Conservation (phyloP, 2,329 filamentous ascomycete species). For the Colletotrichum lupini region DNA sequence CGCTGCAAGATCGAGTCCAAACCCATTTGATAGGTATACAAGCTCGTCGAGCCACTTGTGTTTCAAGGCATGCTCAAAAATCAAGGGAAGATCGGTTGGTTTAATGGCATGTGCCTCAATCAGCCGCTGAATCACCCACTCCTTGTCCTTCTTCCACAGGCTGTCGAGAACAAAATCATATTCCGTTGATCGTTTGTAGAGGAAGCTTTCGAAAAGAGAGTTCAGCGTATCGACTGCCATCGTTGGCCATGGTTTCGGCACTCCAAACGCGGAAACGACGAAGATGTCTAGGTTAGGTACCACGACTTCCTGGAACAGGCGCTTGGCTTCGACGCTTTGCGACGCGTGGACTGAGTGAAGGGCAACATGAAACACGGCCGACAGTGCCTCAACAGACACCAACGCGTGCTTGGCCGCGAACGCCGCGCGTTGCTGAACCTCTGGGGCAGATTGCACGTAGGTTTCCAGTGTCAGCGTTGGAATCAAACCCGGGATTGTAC, state of each 20-base stretch:
- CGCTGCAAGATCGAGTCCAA: slow-evolving; percentile 88
- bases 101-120: slow-evolving; percentile 82
- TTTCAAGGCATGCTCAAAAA: slow-evolving; percentile 75
- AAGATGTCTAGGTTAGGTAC: slow-evolving; percentile 83
- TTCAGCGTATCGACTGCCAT: slow-evolving; percentile 81
- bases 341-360: slow-evolving; percentile 71
- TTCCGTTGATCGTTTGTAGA: slow-evolving; percentile 80
- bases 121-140: slow-evolving; percentile 85
- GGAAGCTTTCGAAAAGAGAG: slow-evolving; percentile 84
- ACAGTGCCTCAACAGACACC: slow-evolving; percentile 87
- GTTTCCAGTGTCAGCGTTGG: slow-evolving; percentile 77
- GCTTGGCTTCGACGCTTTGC: slow-evolving; percentile 71
- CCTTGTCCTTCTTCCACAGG: slow-evolving; percentile 89
- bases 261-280: slow-evolving; percentile 80
- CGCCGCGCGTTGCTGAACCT: slow-evolving; percentile 63
- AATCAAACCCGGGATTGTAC: slow-evolving; percentile 83
- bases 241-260: slow-evolving; percentile 80
- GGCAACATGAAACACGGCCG: slow-evolving; percentile 73
- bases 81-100: slow-evolving; percentile 58
- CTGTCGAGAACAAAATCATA: slow-evolving; percentile 92
- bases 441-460: slow-evolving; percentile 60
- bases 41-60: slow-evolving; percentile 88
- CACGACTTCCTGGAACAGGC: slow-evolving; percentile 74
- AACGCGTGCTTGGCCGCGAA: slow-evolving; percentile 85
- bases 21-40: slow-evolving; percentile 81